Evolutionary conservation across 1,284 basidiomycete genomes (phyloP).

Genomic region (Sporisorium graminicola): DNA sequence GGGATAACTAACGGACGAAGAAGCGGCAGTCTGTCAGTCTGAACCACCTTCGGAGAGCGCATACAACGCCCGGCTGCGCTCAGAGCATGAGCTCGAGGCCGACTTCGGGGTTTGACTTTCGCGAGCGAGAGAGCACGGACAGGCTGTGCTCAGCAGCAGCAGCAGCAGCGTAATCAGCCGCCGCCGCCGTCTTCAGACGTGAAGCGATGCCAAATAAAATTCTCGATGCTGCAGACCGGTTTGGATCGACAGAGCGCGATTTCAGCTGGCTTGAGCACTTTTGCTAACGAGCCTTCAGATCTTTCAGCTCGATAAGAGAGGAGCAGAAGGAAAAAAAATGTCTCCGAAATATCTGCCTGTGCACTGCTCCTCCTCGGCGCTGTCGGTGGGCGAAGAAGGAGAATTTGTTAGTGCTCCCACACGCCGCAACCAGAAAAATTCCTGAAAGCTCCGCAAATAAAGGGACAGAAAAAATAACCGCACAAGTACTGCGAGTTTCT

Average conservation of each 20-base stretch:
- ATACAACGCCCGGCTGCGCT: conserved; percentile 5
- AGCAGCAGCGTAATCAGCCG: too few species aligned
- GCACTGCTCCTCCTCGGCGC: conserved; percentile 9
- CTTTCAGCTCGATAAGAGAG: conserved; percentile 27
- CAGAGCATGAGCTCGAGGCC: conserved; percentile 11
- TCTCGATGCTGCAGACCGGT: background rate
- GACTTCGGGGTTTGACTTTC: background rate
- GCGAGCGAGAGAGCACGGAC: background rate
- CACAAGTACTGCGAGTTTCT: background rate
- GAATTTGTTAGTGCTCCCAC: background rate
- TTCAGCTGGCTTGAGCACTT: conserved; percentile 19
- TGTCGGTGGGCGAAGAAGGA: background rate
- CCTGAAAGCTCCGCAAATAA: background rate
- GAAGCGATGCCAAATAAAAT: conserved; percentile 11
- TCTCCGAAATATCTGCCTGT: background rate
- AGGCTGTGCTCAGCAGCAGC: conserved; percentile 14
- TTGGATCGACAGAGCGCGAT: conserved; percentile 14
- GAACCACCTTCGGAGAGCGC: background rate
- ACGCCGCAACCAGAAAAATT: background rate
- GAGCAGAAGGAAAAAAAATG: background rate
- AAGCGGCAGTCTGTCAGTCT: background rate
- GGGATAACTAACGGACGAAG: background rate
- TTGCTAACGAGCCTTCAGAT: conserved; percentile 13
- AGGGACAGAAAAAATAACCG: background rate
- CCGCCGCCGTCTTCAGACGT: too few species aligned